Evolutionary conservation across 2,329 filamentous ascomycete species (phyloP), one percentile per base, ranked within the genome.

Genomic region (Myriosclerotinia curreyana): DNA sequence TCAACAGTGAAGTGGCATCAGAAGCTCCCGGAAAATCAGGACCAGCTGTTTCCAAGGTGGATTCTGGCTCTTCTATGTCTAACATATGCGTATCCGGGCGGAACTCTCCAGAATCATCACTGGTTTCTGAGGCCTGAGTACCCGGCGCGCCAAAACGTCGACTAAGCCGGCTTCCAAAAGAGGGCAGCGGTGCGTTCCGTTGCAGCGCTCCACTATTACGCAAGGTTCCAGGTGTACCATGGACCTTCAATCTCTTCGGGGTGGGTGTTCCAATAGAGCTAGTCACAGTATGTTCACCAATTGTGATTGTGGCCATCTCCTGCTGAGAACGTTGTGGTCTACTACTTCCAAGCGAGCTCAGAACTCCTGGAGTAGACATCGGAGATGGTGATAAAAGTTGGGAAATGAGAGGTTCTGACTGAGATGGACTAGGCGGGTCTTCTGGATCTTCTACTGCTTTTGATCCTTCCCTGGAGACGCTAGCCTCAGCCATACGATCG

Each of bases 261-360:
- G 54, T 62, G 36, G 70, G 69, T 3, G 68, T 71, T 14, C 73
- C 73, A 62, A 75, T 72, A 22, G 70, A 69, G 44, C 73, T 74
- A 8, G 69, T 74, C 17, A 72, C 65, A 3, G 72, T 75, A 34
- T 73, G 69, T 38, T 74, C 69, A 22, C 72, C 74, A 60, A 75
- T 75, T 4, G 71, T 74, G 48, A 75, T 75, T 17, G 72, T 75
- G 20, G 74, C 73, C n/a, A 69, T 69, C 61, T 73, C 70, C 48
- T 67, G 46, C 60, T 66, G 65, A n/a, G 63, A 55, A 60, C 69
- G 64, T 52, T 69, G 64, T 42, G 64, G 50, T 64, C 66, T 69
- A 31, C 70, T 31, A 42, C 54, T 66, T 40, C 69, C 66, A 60
- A 72, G 66, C 60, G 66, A 64, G 71, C 69, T 70, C 7, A 70